Base-by-base conservation (phyloP, 139 green algal genomes). In the Coelastrella sp. region DNA sequence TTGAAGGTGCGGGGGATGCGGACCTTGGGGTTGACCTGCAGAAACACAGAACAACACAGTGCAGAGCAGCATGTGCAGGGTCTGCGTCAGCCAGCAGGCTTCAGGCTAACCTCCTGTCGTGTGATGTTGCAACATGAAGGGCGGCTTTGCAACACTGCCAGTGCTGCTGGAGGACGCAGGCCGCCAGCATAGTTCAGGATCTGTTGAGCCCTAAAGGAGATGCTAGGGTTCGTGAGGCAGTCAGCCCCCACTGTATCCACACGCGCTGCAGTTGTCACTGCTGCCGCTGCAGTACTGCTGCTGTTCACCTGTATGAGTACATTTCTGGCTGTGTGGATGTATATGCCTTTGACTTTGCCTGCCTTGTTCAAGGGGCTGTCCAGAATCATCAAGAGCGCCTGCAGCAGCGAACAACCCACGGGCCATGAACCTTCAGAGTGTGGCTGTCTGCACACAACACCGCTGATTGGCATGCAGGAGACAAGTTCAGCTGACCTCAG, bases 361-460 rank as follows among this genome's bases (percentile, higher is more conserved):
- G 96, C 96, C 91, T 99, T 99, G 94, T 98, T 98, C 8, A 99
- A 85, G 0, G 98, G 98, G 89, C 95, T 98, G 93, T 99, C 98
- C 65, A 99, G 93, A 61, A 99, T 98, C 49, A 94, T 92, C 49
- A 99, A 87, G 61, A 99, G 92, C 19, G 97, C 96, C 96, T 98
- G 93, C 83, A 89, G 70, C 74, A 81, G 25, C 25, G 4, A 15
- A 70, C 63, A 70, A 49, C 35, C 35, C 35, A 49, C 35, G 35
- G 35, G 35, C 35, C 35, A 49, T 49, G 35, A 49, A 49, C 35
- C 35, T 49, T 49, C 35, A 49, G 35, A 49, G 35, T 1, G 35
- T 49, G 35, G 35, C 35, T 49, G 35, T 49, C 35, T 49, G 35
- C 35, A 49, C 35, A 49, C 35, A 49, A 49, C 35, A 49, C 35